Base-by-base conservation (phyloP, 2,329 filamentous ascomycete genomes). In the Botrytis squamosa region DNA sequence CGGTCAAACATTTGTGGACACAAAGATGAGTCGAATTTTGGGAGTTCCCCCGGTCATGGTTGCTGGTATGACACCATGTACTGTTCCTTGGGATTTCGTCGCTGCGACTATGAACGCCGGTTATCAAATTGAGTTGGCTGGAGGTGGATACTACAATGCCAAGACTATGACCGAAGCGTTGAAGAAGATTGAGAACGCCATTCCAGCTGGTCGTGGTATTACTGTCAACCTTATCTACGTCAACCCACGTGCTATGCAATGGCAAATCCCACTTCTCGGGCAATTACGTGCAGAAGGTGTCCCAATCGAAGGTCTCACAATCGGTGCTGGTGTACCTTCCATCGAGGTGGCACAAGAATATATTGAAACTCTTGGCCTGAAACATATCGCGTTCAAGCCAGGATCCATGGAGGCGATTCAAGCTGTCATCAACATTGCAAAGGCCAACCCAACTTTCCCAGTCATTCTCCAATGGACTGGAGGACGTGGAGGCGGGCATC, bases 311-410 rank as follows among this genome's bases (percentile, higher is more conserved):
- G 95, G 95, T 81, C 86, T 98, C 62, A 96, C 94, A 40, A 97
- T 98, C 76, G 95, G 95, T 81, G 95, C 94, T 29, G 95, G 95
- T 85, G 94, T 98, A 14, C 95, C 95, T 8, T 97, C 95, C 0
- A 93, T 97, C 73, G 95, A 97, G 82, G 93, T 97, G 74, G 94
- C 94, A 36, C 92, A 96, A 80, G 93, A 97, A 81, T 98, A 97
- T 83, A 97, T 98, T 77, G 89, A 95, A 83, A 98, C 95, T 0
- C 88, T 98, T 20, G 94, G 94, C 20, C 88, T 98, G 75, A 97
- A 97, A 86, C 94, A 97, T 83, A 97, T 98, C 78, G 88, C 91
- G 42, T 97, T 98, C 88, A 98, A 98, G 86, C 95, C 95, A 44
- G 94, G 95, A 75, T 97, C 94, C 25, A 87, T 92, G 67, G 93